A percentile compares a stretch with the other conserved stretches of the same genome.
phyloP scores from a whole-genome alignment of 345 rosid genomes.

The Salix caprea region DNA sequence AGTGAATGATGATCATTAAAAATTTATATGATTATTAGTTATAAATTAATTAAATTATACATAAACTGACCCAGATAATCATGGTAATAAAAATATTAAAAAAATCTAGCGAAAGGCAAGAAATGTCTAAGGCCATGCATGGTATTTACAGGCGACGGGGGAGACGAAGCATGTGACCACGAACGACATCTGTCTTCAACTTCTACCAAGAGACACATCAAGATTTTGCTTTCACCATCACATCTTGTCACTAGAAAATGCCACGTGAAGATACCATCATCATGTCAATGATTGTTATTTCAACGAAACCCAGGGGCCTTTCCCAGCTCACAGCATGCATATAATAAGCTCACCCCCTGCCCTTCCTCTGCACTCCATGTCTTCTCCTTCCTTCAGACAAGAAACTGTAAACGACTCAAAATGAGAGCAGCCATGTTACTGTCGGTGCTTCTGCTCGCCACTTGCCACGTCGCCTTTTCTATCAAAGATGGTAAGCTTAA shows the following conservation, averaged over 20 bases:
- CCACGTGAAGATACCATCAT: not conserved
- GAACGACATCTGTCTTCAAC: constrained; percentile 7
- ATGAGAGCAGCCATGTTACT: constrained; percentile 34
- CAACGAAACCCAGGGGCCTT: constrained; percentile 10
- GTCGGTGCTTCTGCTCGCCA: constrained; percentile 44
- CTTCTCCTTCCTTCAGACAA: not conserved
- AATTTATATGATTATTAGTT: no score
- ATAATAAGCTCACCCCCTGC: constrained; percentile 33
- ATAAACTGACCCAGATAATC: no score
- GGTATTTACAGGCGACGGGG: not conserved
- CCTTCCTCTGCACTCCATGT: constrained; percentile 2
- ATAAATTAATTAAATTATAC: no score
- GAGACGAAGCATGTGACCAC: constrained; percentile 9
- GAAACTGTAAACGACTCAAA: not conserved
- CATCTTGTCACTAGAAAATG: not conserved
- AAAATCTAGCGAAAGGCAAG: not conserved
- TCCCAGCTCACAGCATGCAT: constrained; percentile 24
- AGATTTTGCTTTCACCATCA: not conserved
- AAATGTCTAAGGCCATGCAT: not conserved
- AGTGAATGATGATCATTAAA: no score
- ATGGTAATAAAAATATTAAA: no score
- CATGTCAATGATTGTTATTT: constrained; percentile 20
- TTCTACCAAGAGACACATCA: not conserved
- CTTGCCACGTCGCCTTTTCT: constrained; percentile 35
- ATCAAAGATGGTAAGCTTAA: constrained; percentile 41